These are phyloP conservation scores for Zygotorulaspora danielsina DNA, from an alignment of 805 yeast genomes.

Conservation along the genomic window DNA sequence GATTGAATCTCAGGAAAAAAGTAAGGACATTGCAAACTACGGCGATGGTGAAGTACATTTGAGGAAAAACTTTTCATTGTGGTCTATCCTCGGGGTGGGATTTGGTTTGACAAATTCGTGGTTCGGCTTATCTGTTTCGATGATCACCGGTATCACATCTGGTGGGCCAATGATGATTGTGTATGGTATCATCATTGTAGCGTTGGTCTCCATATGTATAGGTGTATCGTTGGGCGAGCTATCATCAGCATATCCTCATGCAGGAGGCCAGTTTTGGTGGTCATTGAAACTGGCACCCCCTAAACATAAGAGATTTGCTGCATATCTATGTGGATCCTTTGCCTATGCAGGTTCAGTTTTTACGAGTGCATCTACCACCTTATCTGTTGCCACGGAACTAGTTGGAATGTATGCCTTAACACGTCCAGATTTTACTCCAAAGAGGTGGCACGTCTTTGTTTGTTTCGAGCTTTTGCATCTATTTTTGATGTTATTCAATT, in stretches of 20 bases:
- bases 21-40: not conserved
- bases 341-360: slow-evolving; percentile 64
- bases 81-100: slow-evolving; percentile 56
- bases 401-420: slow-evolving; percentile 47
- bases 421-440: slow-evolving; percentile 36
- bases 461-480: slow-evolving; percentile 47
- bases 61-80: slow-evolving; percentile 43
- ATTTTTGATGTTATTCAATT: slow-evolving; percentile 47
- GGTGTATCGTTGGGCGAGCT: slow-evolving; percentile 53
- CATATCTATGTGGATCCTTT: slow-evolving; percentile 59
- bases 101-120: slow-evolving; percentile 61
- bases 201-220: slow-evolving; percentile 45
- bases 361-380: slow-evolving; percentile 58
- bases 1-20: slow-evolving; percentile 2
- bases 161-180: slow-evolving; percentile 61
- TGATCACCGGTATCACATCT: slow-evolving; percentile 51
- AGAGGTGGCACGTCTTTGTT: slow-evolving; percentile 56
- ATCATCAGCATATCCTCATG: slow-evolving; percentile 54
- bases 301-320: slow-evolving; percentile 40
- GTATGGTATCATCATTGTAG: slow-evolving; percentile 54
- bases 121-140: slow-evolving; percentile 60
- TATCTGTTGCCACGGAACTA: slow-evolving; percentile 51
- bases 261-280: slow-evolving; percentile 67
- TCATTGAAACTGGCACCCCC: slow-evolving; percentile 53
- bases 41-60: slow-evolving; percentile 30